phyloP scores from a whole-genome alignment of 352 stramenopile species.

The Phytophthora pseudosyringae region DNA sequence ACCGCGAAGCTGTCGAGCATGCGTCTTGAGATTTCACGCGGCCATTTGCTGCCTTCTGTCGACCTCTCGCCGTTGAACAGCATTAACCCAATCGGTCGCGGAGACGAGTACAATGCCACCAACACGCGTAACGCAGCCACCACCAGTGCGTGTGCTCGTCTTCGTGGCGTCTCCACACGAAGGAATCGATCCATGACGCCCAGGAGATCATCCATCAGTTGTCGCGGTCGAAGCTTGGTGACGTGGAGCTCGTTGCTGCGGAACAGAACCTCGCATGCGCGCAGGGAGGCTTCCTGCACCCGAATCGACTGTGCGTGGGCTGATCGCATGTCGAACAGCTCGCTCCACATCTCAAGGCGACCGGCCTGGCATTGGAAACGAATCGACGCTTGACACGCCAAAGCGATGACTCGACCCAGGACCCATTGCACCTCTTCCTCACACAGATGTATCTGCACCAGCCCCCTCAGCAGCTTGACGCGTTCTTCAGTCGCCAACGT shows the following conservation, averaged over 20 bases:
- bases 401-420: slow-evolving; percentile 32
- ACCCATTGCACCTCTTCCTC: slow-evolving; percentile 57
- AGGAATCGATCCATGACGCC: slow-evolving; percentile 32
- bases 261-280: slow-evolving; percentile 39
- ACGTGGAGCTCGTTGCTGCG: slow-evolving; percentile 42
- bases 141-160: slow-evolving; percentile 26
- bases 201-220: slow-evolving; percentile 32
- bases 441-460: slow-evolving; percentile 26
- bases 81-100: slow-evolving; percentile 9
- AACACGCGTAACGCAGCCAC: slow-evolving; percentile 26
- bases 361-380: slow-evolving; percentile 55
- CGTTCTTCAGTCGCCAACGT: slow-evolving; percentile 20
- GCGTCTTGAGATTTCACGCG: slow-evolving; percentile 12
- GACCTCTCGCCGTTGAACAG: slow-evolving; percentile 16
- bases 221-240: slow-evolving; percentile 11
- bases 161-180: slow-evolving; percentile 18
- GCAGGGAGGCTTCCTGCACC: slow-evolving; percentile 42
- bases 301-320: slow-evolving; percentile 39
- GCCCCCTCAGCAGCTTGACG: slow-evolving; percentile 26
- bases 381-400: slow-evolving; percentile 23
- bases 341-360: slow-evolving; percentile 37
- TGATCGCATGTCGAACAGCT: slow-evolving; percentile 38
- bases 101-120: slow-evolving; percentile 21
- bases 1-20: slow-evolving; percentile 27
- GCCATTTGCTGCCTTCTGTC: slow-evolving; percentile 14